Evolutionary conservation across 1,284 basidiomycete species (phyloP).

Genomic region (Heterobasidion irregulare): DNA sequence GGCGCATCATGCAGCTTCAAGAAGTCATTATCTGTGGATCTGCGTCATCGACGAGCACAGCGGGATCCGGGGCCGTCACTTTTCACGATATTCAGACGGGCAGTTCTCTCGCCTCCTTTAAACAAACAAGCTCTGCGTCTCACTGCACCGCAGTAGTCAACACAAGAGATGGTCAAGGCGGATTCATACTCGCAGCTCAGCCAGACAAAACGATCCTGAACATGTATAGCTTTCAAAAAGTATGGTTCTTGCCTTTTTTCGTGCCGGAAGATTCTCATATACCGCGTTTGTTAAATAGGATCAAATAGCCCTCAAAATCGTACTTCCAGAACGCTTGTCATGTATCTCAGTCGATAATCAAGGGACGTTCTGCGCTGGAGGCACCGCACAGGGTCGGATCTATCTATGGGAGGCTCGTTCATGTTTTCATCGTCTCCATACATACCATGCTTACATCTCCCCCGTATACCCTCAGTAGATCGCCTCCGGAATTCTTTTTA

Average conservation of each 20-base stretch:
- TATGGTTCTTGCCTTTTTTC: constrained; percentile 17
- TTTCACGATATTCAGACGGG: constrained; percentile 71
- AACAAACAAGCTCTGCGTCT: constrained; percentile 53
- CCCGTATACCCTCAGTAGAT: constrained; percentile 41
- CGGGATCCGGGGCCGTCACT: constrained; percentile 50
- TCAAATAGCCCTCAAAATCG: constrained; percentile 79
- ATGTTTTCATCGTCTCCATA: constrained; percentile 1
- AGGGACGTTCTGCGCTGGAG: constrained; percentile 79
- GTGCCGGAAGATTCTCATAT: neutral
- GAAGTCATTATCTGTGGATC: constrained; percentile 61
- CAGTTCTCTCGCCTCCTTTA: constrained; percentile 62
- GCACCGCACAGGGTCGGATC: constrained; percentile 81
- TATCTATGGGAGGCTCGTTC: constrained; percentile 88
- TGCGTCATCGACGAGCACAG: constrained; percentile 33
- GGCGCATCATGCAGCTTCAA: constrained; percentile 47
- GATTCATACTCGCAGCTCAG: constrained; percentile 69
- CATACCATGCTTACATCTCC: constrained; percentile 8
- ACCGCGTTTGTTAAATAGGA: constrained; percentile 43
- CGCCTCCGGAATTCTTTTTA: constrained; percentile 82
- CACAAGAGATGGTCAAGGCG: constrained; percentile 60
- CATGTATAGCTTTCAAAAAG: constrained; percentile 82
- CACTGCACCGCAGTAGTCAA: constrained; percentile 57
- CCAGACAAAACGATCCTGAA: constrained; percentile 75
- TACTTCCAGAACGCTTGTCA: constrained; percentile 83
- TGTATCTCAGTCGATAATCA: constrained; percentile 70